Evolutionary conservation across 164 flowering plant genomes (phyloP).

Genomic region (Berberis vulgaris): DNA sequence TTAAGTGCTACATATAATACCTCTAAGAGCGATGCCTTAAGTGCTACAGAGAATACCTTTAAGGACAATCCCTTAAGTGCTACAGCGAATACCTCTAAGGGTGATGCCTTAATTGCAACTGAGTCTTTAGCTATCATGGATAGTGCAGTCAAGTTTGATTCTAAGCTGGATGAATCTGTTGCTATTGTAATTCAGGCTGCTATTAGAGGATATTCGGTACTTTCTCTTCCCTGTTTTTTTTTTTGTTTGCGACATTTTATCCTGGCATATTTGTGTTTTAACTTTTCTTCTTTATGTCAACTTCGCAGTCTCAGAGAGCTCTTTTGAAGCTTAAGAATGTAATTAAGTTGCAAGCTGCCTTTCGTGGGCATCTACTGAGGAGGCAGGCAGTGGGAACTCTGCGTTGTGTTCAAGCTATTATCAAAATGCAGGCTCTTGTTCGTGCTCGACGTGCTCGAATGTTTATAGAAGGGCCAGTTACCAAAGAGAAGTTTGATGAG

Average conservation of each 20-base stretch:
- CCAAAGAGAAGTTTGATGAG: slow-evolving; percentile 15
- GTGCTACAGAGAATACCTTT: neutral
- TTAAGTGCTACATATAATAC: slow-evolving; percentile 1
- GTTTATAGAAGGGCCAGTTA: slow-evolving; percentile 18
- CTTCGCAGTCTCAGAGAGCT: slow-evolving; percentile 47
- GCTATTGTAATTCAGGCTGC: slow-evolving; percentile 61
- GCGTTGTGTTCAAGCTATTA: slow-evolving; percentile 79
- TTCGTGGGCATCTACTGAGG: slow-evolving; percentile 84
- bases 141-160: slow-evolving; percentile 4
- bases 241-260: neutral
- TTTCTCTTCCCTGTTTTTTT: neutral
- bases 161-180: slow-evolving; percentile 41
- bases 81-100: neutral
- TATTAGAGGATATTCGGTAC: slow-evolving; percentile 69
- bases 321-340: slow-evolving; percentile 52
- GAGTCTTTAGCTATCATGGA: too few relatives aligned
- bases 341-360: slow-evolving; percentile 85
- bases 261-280: neutral
- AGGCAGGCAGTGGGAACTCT: slow-evolving; percentile 79
- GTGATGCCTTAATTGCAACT: too few relatives aligned
- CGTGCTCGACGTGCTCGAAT: slow-evolving; percentile 57
- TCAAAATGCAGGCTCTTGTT: slow-evolving; percentile 86
- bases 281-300: slow-evolving; percentile 1
- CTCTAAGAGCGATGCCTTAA: slow-evolving; percentile 1
- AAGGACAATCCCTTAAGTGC: slow-evolving; percentile 18